Conservation (phyloP, 2,329 filamentous ascomycete genomes). For the Colletotrichum lentis region DNA sequence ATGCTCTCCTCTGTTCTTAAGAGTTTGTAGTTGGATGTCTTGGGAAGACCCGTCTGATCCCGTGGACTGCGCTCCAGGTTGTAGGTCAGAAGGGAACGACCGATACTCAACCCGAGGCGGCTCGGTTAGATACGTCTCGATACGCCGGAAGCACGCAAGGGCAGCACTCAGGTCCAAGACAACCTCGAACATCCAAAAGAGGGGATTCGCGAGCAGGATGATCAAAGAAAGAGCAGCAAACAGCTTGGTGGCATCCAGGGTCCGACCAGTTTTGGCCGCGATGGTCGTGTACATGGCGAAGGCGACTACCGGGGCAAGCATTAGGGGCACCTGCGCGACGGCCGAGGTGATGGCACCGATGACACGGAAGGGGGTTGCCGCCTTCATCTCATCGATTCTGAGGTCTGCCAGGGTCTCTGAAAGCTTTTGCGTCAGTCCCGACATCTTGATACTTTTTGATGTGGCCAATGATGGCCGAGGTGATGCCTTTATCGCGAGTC, state of each 20-base stretch:
- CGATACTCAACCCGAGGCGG: conserved; percentile 43
- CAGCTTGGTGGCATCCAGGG: conserved; percentile 32
- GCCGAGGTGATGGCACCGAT: conserved; percentile 48
- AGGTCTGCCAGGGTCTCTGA: conserved; percentile 39
- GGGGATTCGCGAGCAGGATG: conserved; percentile 40
- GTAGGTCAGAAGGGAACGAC: not conserved
- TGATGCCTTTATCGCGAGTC: conserved; percentile 46
- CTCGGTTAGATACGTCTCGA: conserved; percentile 42
- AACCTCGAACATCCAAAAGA: conserved; percentile 51
- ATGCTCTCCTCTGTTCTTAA: not conserved
- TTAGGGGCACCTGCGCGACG: conserved; percentile 44
- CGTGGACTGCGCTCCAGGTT: not conserved
- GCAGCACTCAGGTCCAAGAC: conserved; percentile 38
- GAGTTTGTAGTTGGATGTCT: not conserved
- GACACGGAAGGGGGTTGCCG: conserved; percentile 44
- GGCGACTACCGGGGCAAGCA: conserved; percentile 37
- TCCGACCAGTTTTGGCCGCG: conserved; percentile 15
- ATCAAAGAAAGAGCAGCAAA: conserved; percentile 41
- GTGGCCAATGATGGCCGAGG: conserved; percentile 55
- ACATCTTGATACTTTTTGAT: conserved; percentile 62
- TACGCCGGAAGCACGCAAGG: conserved; percentile 42
- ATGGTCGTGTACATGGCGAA: conserved; percentile 31
- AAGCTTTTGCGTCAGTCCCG: conserved; percentile 56
- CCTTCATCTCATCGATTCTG: conserved; percentile 40
- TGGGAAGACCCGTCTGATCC: not conserved